phyloP scores from a whole-genome alignment of 2,329 filamentous ascomycete genomes.

The Pseudogymnoascus sp. region DNA sequence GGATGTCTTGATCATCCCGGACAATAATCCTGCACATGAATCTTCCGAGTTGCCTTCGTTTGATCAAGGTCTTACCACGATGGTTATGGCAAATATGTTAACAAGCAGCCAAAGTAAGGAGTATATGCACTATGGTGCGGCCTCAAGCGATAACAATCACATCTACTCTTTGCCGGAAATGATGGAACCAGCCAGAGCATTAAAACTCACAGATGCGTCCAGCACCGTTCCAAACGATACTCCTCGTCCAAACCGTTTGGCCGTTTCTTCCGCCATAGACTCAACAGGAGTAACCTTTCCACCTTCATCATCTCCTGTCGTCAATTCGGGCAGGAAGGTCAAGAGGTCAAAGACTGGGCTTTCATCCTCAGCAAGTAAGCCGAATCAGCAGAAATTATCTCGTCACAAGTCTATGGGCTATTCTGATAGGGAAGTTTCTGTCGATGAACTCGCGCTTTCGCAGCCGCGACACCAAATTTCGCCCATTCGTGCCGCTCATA shows the following conservation, averaged over 20 bases:
- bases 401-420: background rate
- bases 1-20: background rate
- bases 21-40: too few species aligned
- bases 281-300: background rate
- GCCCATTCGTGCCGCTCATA: background rate
- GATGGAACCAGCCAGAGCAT: background rate
- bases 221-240: constrained; percentile 11
- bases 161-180: constrained; percentile 7
- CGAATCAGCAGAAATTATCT: background rate
- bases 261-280: background rate
- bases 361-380: background rate
- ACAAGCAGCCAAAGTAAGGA: constrained; percentile 8
- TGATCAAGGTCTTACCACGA: background rate
- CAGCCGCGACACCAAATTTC: background rate
- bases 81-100: background rate
- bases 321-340: background rate
- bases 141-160: background rate
- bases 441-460: constrained; percentile 7
- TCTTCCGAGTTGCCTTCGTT: background rate
- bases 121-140: background rate
- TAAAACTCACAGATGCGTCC: constrained; percentile 1
- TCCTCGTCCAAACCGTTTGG: background rate
- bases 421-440: constrained; percentile 4
- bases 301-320: background rate
- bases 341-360: constrained; percentile 4